Evolutionary conservation across 164 flowering plant species (phyloP), one percentile per base, ranked within the genome.

Genomic region (Macadamia tetraphylla): DNA sequence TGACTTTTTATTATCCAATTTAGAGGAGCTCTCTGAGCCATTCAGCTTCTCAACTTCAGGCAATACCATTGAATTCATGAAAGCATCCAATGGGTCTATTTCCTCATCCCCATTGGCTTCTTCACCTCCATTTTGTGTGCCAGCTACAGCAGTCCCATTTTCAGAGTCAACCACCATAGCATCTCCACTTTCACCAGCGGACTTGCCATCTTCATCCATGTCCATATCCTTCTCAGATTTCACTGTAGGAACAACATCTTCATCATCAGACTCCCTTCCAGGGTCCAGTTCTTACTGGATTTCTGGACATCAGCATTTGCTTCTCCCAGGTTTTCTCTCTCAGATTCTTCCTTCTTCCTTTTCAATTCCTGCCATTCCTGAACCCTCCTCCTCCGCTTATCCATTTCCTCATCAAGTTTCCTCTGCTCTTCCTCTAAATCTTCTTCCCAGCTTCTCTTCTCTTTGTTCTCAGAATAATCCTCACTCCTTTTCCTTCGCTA

Each of bases 191-290:
- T 74, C 81, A 58, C 48, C 70, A 30, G 53, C 29, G 49, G 77
- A 73, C 66, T 79, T 80, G 14, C 56, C 66, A 58, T 71, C 80
- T 32, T 74, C 88, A 74, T 84, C 92, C 52, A 75, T 43, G 42
- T 82, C 84, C 78, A 81, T 73, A 69, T 80, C 86, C 42, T 11
- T 85, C 87, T 76, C 84, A 4, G 56, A 2, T 67, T 83, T 84
- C 57, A 65, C 85, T 0, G 67, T 52, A 1, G 80, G 66, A 9
- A 58, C 76, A 66, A 69, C 82, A 68, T 92, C 96, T 65, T 94
- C 97, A 69, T 92, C 98, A 76, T 90, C 96, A 46, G 96, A 90
- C 74, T 93, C 98, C 97, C 97, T 69, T 94, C 97, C 52, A 94
- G 84, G 3, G 97, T 94, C 97, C 98, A 94, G 6, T 86, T 71